phyloP scores from a whole-genome alignment of 2,329 filamentous ascomycete genomes.

The Pezicula carpinea region DNA sequence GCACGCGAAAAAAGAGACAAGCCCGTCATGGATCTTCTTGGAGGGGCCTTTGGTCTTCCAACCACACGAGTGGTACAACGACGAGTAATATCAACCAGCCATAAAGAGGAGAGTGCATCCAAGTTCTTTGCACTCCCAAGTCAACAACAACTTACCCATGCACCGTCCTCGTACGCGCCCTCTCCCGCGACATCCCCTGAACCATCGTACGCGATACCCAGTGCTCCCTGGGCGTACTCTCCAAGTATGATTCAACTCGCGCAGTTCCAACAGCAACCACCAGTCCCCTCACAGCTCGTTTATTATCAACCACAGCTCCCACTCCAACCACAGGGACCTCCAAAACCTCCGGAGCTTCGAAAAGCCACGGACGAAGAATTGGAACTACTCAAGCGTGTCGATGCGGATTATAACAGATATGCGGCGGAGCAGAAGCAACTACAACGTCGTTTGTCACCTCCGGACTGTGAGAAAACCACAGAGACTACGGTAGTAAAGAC shows the following conservation, averaged over 20 bases:
- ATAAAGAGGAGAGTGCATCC: not conserved
- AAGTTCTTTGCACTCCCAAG: not conserved
- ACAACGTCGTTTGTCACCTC: not conserved
- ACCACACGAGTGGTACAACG: conserved; percentile 8
- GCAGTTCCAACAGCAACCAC: not conserved
- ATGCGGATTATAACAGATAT: conserved; percentile 15
- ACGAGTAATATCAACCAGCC: conserved; percentile 3
- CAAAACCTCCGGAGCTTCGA: conserved; percentile 6
- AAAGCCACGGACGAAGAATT: conserved; percentile 13
- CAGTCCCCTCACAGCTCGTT: not conserved
- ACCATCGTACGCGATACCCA: not conserved
- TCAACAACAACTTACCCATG: not conserved
- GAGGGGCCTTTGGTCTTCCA: conserved; percentile 15
- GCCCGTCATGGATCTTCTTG: conserved; percentile 14
- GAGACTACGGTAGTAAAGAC: conserved; percentile 20
- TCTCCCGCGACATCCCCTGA: not conserved
- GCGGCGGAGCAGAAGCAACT: not conserved
- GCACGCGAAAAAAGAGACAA: conserved; percentile 21
- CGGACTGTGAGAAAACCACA: not conserved
- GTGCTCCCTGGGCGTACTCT: not conserved
- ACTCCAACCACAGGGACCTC: conserved; percentile 3
- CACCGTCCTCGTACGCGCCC: conserved; percentile 13
- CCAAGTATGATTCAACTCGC: not conserved
- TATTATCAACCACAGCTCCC: not conserved
- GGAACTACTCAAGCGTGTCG: conserved; percentile 14